Percentiles rank a stretch among this genome's conserved stretches.
Evolutionary conservation across 108 stramenopile genomes (phyloP).

Genomic region (Cyclotella atomus): DNA sequence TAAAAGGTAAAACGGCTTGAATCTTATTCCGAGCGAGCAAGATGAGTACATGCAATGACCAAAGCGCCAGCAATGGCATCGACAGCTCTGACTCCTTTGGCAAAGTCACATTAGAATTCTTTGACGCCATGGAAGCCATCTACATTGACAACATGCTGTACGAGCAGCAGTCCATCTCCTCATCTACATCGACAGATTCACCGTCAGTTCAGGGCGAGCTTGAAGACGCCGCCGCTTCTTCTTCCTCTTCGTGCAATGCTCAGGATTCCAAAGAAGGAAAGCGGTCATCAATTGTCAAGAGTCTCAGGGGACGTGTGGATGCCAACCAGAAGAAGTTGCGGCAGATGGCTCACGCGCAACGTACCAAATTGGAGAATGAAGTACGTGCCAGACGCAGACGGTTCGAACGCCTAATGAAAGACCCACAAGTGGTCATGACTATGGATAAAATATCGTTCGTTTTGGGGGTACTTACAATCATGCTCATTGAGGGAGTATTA

Average conservation of each 20-base stretch:
- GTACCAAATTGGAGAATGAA: slow-evolving; percentile 17
- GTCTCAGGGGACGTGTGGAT: slow-evolving; percentile 19
- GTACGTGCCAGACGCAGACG: slow-evolving; percentile 25
- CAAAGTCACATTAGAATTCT: slow-evolving; percentile 14
- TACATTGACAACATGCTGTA: slow-evolving; percentile 39
- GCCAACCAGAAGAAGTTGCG: slow-evolving; percentile 30
- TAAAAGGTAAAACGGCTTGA: too few relatives aligned
- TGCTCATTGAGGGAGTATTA: slow-evolving; percentile 50
- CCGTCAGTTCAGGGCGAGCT: neutral
- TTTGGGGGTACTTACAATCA: slow-evolving; percentile 49
- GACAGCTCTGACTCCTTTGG: slow-evolving; percentile 13
- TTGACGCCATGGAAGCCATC: slow-evolving; percentile 46
- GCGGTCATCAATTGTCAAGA: neutral
- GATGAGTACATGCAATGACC: too few relatives aligned
- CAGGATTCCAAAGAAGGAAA: neutral
- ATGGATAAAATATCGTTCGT: slow-evolving; percentile 56
- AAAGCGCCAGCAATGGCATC: neutral
- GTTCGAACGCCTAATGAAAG: slow-evolving; percentile 17
- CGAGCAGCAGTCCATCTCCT: slow-evolving; percentile 11
- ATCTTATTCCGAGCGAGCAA: too few relatives aligned
- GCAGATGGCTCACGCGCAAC: slow-evolving; percentile 18
- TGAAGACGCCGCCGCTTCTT: neutral
- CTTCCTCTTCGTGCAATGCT: slow-evolving; percentile 1
- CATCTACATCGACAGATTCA: slow-evolving; percentile 2
- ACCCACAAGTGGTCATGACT: slow-evolving; percentile 42